A percentile compares a stretch with the other conserved stretches of the same genome.
Conservation (phyloP, 768 basidiomycete species). For the Mrakia frigida region DNA sequence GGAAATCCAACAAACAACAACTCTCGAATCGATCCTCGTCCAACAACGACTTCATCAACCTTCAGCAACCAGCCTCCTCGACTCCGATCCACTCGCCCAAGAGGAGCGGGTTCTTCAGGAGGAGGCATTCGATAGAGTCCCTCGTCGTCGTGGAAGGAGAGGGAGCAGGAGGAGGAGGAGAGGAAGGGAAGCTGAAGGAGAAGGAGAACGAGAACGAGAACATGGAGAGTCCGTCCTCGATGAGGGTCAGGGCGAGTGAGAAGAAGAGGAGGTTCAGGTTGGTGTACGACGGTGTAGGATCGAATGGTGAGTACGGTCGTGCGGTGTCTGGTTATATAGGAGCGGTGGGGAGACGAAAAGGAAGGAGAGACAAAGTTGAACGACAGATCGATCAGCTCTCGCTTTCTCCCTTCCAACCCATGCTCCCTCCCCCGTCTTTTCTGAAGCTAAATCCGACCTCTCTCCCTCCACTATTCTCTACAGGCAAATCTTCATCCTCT, state of each 20-base stretch:
- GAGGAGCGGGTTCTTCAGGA: neutral
- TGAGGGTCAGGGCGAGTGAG: neutral
- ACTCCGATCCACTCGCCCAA: conserved; percentile 2
- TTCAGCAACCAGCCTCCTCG: neutral
- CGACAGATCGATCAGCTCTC: neutral
- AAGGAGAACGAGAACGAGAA: neutral
- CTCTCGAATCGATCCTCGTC: neutral
- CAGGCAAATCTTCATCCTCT: neutral
- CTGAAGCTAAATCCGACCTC: neutral
- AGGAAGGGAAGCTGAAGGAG: neutral
- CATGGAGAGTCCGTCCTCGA: neutral
- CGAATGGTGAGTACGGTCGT: neutral
- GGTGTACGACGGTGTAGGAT: neutral
- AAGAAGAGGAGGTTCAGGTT: conserved; percentile 1
- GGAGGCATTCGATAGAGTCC: neutral
- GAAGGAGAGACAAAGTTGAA: neutral
- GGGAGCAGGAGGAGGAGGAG: neutral
- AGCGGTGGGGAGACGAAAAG: neutral
- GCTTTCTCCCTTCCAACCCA: neutral
- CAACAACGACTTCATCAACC: neutral
- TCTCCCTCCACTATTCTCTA: neutral
- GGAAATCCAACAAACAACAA: conserved; percentile 1
- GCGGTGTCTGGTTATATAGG: neutral
- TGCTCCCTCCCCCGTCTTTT: neutral
- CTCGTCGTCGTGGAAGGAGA: neutral